Base-by-base conservation (phyloP, 140 eudicot genomes). In the Stevia rebaudiana region DNA sequence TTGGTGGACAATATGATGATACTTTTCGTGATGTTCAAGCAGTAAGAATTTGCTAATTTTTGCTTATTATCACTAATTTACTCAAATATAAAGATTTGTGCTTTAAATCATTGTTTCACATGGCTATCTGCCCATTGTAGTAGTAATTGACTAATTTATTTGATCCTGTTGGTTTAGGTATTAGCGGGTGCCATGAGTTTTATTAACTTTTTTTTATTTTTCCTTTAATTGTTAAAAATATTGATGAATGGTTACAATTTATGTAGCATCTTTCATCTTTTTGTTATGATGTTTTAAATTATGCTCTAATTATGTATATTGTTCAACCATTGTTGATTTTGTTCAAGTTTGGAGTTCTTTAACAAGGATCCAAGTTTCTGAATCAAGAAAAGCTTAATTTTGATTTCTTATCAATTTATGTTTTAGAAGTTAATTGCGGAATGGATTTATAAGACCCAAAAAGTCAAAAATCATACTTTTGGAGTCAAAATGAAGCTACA, bases 1-100 rank as follows among this genome's bases (percentile, higher is more conserved):
- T 91, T 67, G 98, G 80, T 46, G 98, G 98, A 35, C 95, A 91
- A 64, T 91, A 91, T 73, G 98, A 91, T 17, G 98, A 91, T 50
- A 82, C 59, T 52, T 91, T 91, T 58, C 91, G 71, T 22, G 98
- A 91, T 77, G 91, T 91, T 50, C 90, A 87, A 83, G 61, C 71
- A 46, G 98, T 90, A 76, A 89, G 88, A 44, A 65, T 10, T 11
- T 61, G 47, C 51, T 63, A 40, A 19, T 42, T 15, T 11, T 39
- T 25, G 11, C 12, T 15, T 1, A 11, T 44, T 61, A 54, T 36
- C 28, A 0, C 3, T 18, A 2, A 3, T 31, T 13, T 48, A 37
- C 30, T 17, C 18, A 39, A 57, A 30, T 33, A 16, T 33, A 16
- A 11, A 23, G 13, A 23, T 23, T 51, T 51, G 17, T 51, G 21